phyloP scores from a whole-genome alignment of 768 basidiomycete genomes.

The Lactarius trivialis region DNA sequence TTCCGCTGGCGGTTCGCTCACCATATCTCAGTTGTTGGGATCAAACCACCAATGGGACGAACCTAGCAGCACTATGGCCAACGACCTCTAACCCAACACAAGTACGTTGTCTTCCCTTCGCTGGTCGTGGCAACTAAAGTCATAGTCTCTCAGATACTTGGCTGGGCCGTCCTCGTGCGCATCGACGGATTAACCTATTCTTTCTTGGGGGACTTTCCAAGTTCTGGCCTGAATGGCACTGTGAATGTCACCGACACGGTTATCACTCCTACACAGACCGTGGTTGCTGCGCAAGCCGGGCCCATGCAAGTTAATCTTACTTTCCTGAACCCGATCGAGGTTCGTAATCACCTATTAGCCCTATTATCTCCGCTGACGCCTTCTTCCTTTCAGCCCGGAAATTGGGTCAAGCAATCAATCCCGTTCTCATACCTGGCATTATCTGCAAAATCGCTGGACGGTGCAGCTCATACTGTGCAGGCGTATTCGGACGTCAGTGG shows the following conservation, averaged over 20 bases:
- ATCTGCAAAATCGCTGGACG: conserved; percentile 29
- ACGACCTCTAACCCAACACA: conserved; percentile 2
- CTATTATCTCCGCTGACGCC: not conserved
- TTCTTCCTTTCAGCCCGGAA: conserved; percentile 27
- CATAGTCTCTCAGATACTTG: not conserved
- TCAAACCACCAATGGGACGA: not conserved
- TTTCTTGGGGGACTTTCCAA: conserved; percentile 16
- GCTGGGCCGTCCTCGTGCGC: conserved; percentile 13
- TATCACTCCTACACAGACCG: conserved; percentile 34
- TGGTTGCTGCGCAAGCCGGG: conserved; percentile 31
- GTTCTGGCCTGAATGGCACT: not conserved
- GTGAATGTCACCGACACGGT: conserved; percentile 23
- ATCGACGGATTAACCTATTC: conserved; percentile 20
- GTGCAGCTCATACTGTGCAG: conserved; percentile 30
- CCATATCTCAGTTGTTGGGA: conserved; percentile 27
- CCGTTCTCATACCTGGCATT: conserved; percentile 37
- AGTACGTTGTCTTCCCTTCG: not conserved
- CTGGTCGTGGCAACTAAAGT: not conserved
- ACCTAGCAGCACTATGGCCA: conserved; percentile 21
- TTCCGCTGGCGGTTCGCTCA: conserved; percentile 28
- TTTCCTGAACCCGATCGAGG: conserved; percentile 37
- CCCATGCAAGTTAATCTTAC: conserved; percentile 33
- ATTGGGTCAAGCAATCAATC: conserved; percentile 35
- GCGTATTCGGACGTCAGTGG: conserved; percentile 37
- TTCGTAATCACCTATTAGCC: conserved; percentile 3